These are phyloP conservation scores for Colletotrichum sp. DNA, from an alignment of 2,329 filamentous ascomycete genomes.

Conservation along the genomic window DNA sequence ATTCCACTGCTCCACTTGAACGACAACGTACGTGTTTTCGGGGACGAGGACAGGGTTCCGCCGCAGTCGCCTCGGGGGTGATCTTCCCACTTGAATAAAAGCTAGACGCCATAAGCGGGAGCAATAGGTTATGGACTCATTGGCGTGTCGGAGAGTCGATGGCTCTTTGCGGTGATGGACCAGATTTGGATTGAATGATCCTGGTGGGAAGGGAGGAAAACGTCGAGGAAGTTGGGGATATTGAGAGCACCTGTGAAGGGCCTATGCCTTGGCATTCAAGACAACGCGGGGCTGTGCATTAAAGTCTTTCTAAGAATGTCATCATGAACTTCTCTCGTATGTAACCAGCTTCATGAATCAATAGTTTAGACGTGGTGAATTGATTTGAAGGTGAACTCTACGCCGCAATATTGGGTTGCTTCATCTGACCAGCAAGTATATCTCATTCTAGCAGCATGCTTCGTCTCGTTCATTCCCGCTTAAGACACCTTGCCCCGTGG, in stretches of 20 bases:
- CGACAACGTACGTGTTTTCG: not conserved
- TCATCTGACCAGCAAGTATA: not conserved
- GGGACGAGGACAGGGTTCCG: not conserved
- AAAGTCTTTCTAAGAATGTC: not conserved
- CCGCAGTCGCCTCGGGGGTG: not conserved
- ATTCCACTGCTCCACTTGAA: not conserved
- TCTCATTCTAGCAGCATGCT: not conserved
- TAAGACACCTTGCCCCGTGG: not conserved
- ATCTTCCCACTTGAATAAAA: not conserved
- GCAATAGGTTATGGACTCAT: not conserved
- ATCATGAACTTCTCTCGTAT: not conserved
- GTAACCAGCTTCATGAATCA: not conserved
- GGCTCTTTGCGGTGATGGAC: not conserved
- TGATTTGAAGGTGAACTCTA: not conserved
- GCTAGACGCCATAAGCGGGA: not conserved
- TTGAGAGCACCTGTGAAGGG: not conserved
- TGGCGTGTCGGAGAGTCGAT: not conserved
- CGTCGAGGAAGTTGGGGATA: not conserved
- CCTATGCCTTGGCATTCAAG: not conserved
- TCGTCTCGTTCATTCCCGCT: accelerated
- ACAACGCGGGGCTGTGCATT: not conserved
- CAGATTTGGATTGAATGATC: not conserved
- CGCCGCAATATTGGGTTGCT: not conserved
- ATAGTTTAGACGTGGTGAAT: not conserved
- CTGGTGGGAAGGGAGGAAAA: not conserved